Evolutionary conservation across 208 protist genomes (phyloP), one percentile per base, ranked within the genome.

Genomic region (Acanthamoeba healyi): DNA sequence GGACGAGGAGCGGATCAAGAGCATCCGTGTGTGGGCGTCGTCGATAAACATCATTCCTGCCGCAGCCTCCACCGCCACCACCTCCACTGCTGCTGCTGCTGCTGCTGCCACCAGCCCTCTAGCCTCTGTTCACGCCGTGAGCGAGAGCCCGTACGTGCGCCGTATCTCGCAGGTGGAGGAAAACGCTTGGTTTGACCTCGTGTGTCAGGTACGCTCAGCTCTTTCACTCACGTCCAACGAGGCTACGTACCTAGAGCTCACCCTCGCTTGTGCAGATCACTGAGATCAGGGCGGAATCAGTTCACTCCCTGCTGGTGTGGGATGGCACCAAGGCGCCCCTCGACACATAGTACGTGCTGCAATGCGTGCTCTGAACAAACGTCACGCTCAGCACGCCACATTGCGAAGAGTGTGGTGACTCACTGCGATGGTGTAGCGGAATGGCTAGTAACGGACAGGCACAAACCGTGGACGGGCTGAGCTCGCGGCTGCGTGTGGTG

Each of bases 321-420:
- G 67, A 77, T 22, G 67, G 67, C 67, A 77, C 67, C 36, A 77
- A 77, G 34, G 67, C 67, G 4, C 67, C 67, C 34, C 67, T 77
- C 67, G 67, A 77, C 67, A 14, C 44, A 15, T 36, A 32, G 58
- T 67, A 7, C 58, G 58, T 34, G n/a, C n/a, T n/a, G n/a, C n/a
- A n/a, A n/a, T n/a, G n/a, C n/a, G n/a, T n/a, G n/a, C n/a, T n/a
- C n/a, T n/a, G n/a, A n/a, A n/a, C n/a, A n/a, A n/a, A n/a, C n/a
- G n/a, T n/a, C n/a, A n/a, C n/a, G n/a, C n/a, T n/a, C n/a, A n/a
- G n/a, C n/a, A n/a, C n/a, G n/a, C n/a, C n/a, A n/a, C n/a, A n/a
- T n/a, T n/a, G n/a, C n/a, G n/a, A n/a, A n/a, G n/a, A n/a, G n/a
- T n/a, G 22, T 14, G n/a, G 3, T 67, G n/a, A 36, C n/a, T 77